Evolutionary conservation across 2,329 filamentous ascomycete species (phyloP).

Genomic region (Aureobasidium sp.): DNA sequence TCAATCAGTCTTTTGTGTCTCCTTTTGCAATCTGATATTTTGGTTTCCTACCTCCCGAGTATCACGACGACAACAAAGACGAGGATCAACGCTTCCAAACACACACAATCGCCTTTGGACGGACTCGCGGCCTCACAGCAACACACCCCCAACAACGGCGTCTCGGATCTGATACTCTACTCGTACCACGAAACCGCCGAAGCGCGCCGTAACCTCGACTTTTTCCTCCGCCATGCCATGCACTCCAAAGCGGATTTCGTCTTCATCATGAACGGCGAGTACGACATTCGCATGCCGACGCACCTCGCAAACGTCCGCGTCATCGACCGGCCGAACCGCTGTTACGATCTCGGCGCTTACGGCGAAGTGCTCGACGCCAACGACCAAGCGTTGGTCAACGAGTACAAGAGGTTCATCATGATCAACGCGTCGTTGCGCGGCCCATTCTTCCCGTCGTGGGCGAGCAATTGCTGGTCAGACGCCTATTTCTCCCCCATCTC

Average conservation of each 20-base stretch:
- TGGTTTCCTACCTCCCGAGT: no score
- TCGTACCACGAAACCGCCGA: not conserved
- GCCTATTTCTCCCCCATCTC: not conserved
- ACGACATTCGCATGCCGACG: not conserved
- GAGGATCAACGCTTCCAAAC: no score
- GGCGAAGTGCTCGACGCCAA: not conserved
- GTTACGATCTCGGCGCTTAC: not conserved
- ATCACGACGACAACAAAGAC: no score
- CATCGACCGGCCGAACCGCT: not conserved
- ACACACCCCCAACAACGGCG: not conserved
- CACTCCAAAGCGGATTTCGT: not conserved
- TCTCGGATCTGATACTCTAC: not conserved
- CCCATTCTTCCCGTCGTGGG: not conserved
- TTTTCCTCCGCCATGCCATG: not conserved
- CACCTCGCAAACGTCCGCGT: not conserved
- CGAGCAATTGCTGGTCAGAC: not conserved
- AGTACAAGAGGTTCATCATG: not conserved
- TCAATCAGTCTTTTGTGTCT: no score
- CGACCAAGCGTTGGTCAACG: not conserved
- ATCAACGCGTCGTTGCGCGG: not conserved
- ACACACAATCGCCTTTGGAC: no score
- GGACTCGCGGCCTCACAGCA: conserved; percentile 18
- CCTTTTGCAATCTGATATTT: no score
- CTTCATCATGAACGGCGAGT: not conserved
- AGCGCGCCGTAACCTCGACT: not conserved